A percentile compares a stretch with the other conserved stretches of the same genome.
These are phyloP conservation scores for Hyaloscypha bicolor DNA, from an alignment of 495 filamentous ascomycete genomes.

Conservation along the genomic window DNA sequence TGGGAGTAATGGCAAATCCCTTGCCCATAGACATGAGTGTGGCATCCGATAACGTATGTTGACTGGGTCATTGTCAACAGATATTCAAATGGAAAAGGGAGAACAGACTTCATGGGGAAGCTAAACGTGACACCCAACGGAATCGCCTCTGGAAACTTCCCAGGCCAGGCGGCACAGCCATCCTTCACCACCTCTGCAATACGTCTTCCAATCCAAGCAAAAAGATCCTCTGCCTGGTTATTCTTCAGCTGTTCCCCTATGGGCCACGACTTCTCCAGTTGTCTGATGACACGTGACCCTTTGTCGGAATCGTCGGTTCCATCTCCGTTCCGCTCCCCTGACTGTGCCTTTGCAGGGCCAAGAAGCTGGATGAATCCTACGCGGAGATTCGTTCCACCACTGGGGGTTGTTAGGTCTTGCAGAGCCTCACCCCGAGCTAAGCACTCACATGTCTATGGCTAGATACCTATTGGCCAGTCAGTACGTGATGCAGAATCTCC, in stretches of 20 bases:
- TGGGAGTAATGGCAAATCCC: slow-evolving; percentile 76
- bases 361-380: slow-evolving; percentile 77
- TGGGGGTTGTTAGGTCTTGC: slow-evolving; percentile 27
- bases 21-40: slow-evolving; percentile 88
- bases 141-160: slow-evolving; percentile 53
- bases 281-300: slow-evolving; percentile 51
- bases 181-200: slow-evolving; percentile 69
- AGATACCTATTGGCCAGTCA: slow-evolving; percentile 56
- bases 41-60: slow-evolving; percentile 73
- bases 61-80: slow-evolving; percentile 44
- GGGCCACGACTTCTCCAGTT: slow-evolving; percentile 73
- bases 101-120: slow-evolving; percentile 74
- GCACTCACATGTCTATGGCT: slow-evolving; percentile 70
- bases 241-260: slow-evolving; percentile 80
- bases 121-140: slow-evolving; percentile 84
- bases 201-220: slow-evolving; percentile 77
- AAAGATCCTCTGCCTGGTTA: slow-evolving; percentile 73
- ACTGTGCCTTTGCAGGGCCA: slow-evolving; percentile 40
- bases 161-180: slow-evolving; percentile 36
- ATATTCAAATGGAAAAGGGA: neutral
- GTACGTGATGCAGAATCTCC: neutral
- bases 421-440: neutral
- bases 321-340: neutral
- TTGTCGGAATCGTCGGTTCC: slow-evolving; percentile 34
- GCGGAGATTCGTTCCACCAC: slow-evolving; percentile 77